phyloP scores from a whole-genome alignment of 2,329 filamentous ascomycete species.

The Juglanconis sp. region DNA sequence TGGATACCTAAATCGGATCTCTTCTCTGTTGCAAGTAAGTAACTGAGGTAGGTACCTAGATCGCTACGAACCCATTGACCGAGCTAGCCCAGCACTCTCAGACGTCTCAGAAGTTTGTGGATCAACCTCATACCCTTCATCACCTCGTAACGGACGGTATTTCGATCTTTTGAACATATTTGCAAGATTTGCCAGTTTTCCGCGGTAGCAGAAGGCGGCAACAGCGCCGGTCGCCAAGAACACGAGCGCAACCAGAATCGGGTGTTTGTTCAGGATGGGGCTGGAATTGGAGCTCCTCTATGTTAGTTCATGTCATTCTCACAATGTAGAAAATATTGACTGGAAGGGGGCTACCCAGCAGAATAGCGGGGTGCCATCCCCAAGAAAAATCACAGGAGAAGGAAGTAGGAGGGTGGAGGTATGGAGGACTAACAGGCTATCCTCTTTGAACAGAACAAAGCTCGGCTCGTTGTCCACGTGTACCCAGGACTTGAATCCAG shows the following conservation, averaged over 20 bases:
- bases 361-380: no score
- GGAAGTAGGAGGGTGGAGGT: background rate
- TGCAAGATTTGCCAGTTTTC: background rate
- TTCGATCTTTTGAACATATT: background rate
- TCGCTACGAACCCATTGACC: background rate
- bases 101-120: background rate
- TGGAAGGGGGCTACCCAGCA: no score
- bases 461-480: conserved; percentile 44
- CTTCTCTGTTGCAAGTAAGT: no score
- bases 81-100: background rate
- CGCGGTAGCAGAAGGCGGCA: background rate
- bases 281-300: no score
- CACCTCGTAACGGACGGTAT: background rate
- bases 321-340: no score
- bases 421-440: background rate
- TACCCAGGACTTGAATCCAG: conserved; percentile 40
- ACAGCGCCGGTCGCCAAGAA: background rate
- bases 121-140: background rate
- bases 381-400: background rate
- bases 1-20: no score
- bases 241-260: background rate
- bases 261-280: background rate
- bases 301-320: no score
- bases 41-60: no score
- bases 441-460: conserved; percentile 39